Base-by-base conservation (phyloP, 768 basidiomycete species). In the Agaricus sinodeliciosus region DNA sequence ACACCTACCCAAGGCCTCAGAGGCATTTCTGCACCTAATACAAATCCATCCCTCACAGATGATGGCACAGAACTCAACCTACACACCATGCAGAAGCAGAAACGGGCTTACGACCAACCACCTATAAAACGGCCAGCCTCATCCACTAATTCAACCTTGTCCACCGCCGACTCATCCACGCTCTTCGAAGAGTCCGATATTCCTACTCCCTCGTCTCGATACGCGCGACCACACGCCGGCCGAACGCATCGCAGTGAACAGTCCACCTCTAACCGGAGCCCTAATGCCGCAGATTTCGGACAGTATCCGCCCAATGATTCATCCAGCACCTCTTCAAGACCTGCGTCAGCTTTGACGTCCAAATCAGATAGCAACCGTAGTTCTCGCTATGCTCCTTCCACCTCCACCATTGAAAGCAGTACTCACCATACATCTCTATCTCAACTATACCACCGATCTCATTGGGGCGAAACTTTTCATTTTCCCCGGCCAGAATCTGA, bases 11-110 rank as follows among this genome's bases (percentile, higher is more conserved):
- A 84, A 62, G 80, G 75, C 40, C 65, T 81, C 34, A 73, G 76
- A 63, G 78, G 76, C 45, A 91, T 92, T 58, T 90, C 87, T 27
- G 90, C 89, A 4, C 89, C 89, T 7, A 84, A 86, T 60, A 90
- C 89, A 22, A 92, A 92, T 61, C 89, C 89, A 5, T 81, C 82
- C 11, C 79, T 91, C 51, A 88, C 87, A 1, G 55, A 77, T 41
- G 73, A 79, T 58, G 90, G 89, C 36, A 82, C 84, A 9, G 86
- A 88, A 56, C 70, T 88, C 62, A 90, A 84, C 66, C 74, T 79
- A 58, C 79, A 75, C 62, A 71, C 76, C 19, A 65, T 80, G 60
- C 73, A 76, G 44, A 76, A 75, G 54, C 66, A 67, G 49, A 78
- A 71, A 61, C 63, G 72, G 49, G 63, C 69, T 16, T 81, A 82